phyloP scores from a whole-genome alignment of 352 stramenopile species.

The Phytophthora hibernalis region DNA sequence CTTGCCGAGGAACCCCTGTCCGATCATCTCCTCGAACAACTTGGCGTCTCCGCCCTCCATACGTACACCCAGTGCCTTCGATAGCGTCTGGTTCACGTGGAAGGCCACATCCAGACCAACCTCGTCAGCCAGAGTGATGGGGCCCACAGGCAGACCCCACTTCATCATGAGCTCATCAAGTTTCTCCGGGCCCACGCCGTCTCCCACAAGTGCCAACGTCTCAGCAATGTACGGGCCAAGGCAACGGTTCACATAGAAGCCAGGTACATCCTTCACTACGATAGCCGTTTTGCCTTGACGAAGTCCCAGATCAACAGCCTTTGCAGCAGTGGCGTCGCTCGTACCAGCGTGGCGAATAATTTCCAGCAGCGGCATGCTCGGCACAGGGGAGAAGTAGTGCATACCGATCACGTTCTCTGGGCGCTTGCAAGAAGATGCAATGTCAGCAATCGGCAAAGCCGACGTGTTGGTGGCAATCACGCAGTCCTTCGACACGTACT shows the following conservation, averaged over 20 bases:
- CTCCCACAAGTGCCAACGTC: slow-evolving; percentile 91
- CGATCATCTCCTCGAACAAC: slow-evolving; percentile 96
- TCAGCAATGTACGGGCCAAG: slow-evolving; percentile 95
- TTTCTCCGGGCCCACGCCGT: slow-evolving; percentile 93
- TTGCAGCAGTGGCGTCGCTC: slow-evolving; percentile 88
- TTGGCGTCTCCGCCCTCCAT: slow-evolving; percentile 94
- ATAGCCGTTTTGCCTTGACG: slow-evolving; percentile 99
- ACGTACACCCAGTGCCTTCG: slow-evolving; percentile 94
- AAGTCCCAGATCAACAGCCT: slow-evolving; percentile 95
- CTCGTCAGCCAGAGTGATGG: slow-evolving; percentile 97
- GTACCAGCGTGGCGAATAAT: slow-evolving; percentile 97
- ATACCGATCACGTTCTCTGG: slow-evolving; percentile 97
- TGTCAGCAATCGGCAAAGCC: slow-evolving; percentile 96
- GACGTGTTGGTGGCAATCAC: slow-evolving; percentile 99
- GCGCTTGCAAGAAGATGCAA: slow-evolving; percentile 87
- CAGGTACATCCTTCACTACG: slow-evolving; percentile 98
- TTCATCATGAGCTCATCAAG: slow-evolving; percentile 96
- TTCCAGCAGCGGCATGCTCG: slow-evolving; percentile 98
- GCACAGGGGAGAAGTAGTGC: slow-evolving; percentile 99
- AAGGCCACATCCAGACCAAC: slow-evolving; percentile 97
- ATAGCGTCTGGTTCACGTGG: slow-evolving; percentile 94
- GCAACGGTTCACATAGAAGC: slow-evolving; percentile 99
- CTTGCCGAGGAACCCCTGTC: slow-evolving; percentile 95
- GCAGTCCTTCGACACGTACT: slow-evolving; percentile 92
- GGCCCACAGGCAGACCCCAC: slow-evolving; percentile 97